phyloP scores from a whole-genome alignment of 2,329 filamentous ascomycete genomes.

The Diaporthe aspalathi region DNA sequence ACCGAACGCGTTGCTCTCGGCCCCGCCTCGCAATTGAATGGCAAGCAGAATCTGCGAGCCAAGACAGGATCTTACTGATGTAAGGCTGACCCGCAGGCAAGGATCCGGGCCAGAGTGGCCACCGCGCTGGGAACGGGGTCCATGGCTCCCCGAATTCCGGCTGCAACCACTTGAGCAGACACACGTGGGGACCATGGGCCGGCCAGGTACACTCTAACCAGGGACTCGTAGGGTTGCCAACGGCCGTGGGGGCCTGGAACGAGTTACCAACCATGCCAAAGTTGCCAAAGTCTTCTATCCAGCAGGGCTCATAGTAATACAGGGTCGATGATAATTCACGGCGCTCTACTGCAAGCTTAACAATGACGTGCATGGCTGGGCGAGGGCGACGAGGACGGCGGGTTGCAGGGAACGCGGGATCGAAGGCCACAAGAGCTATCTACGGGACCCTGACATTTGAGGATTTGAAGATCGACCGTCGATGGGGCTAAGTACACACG shows the following conservation, averaged over 20 bases:
- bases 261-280: not conserved
- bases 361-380: not conserved
- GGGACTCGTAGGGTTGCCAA: not conserved
- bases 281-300: too few relatives aligned
- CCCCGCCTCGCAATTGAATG: constrained; percentile 4
- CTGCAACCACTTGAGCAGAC: not conserved
- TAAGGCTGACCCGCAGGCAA: constrained; percentile 1
- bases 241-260: not conserved
- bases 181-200: not conserved
- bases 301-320: not conserved
- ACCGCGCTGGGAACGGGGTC: not conserved
- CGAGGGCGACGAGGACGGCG: not conserved
- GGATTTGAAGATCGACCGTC: not conserved
- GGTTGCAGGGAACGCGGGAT: not conserved
- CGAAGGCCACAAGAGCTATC: not conserved
- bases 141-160: constrained; percentile 9
- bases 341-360: constrained; percentile 7
- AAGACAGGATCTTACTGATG: not conserved
- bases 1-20: not conserved
- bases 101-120: not conserved
- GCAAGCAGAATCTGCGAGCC: not conserved
- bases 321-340: not conserved
- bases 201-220: not conserved
- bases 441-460: not conserved
- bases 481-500: not conserved